A percentile compares a stretch with the other conserved stretches of the same genome.
These are phyloP conservation scores for Brettanomyces sp. DNA, from an alignment of 805 yeast genomes.

Conservation along the genomic window DNA sequence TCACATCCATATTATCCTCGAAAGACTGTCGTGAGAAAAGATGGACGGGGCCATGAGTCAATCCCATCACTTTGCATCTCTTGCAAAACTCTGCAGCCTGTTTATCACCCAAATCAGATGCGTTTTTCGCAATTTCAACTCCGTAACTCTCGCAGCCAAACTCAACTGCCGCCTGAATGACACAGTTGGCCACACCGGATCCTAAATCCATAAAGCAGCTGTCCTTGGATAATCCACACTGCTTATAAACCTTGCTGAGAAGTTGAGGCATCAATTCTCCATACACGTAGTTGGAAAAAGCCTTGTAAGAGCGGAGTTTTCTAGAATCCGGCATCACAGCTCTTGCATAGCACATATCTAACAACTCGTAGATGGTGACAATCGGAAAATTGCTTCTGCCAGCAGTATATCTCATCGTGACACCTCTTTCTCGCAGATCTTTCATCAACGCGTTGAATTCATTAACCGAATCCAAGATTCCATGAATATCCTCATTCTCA, in stretches of 20 bases:
- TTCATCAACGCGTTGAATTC: conserved; percentile 35
- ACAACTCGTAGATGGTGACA: conserved; percentile 52
- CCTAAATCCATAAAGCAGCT: conserved; percentile 80
- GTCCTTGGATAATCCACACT: conserved; percentile 44
- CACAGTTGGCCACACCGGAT: conserved; percentile 91
- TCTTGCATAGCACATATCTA: conserved; percentile 66
- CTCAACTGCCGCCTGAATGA: conserved; percentile 81
- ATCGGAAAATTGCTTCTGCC: conserved; percentile 24
- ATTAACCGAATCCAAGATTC: conserved; percentile 19
- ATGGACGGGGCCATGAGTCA: conserved; percentile 45
- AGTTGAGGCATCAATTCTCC: conserved; percentile 84
- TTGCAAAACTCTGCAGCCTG: conserved; percentile 52
- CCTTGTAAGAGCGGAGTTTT: conserved; percentile 61
- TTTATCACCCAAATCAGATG: conserved; percentile 53
- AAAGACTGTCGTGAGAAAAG: conserved; percentile 65
- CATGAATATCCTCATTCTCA: conserved; percentile 11
- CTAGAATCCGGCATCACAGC: conserved; percentile 67
- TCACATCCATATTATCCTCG: conserved; percentile 52
- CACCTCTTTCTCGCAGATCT: conserved; percentile 25
- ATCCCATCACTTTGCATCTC: conserved; percentile 55
- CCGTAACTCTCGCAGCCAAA: conserved; percentile 81
- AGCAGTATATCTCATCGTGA: conserved; percentile 10
- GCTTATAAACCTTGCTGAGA: conserved; percentile 52
- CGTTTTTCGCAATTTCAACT: conserved; percentile 81
- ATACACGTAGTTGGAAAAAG: conserved; percentile 84